phyloP scores from a whole-genome alignment of 495 filamentous ascomycete species.

The Hamigera avellanea region DNA sequence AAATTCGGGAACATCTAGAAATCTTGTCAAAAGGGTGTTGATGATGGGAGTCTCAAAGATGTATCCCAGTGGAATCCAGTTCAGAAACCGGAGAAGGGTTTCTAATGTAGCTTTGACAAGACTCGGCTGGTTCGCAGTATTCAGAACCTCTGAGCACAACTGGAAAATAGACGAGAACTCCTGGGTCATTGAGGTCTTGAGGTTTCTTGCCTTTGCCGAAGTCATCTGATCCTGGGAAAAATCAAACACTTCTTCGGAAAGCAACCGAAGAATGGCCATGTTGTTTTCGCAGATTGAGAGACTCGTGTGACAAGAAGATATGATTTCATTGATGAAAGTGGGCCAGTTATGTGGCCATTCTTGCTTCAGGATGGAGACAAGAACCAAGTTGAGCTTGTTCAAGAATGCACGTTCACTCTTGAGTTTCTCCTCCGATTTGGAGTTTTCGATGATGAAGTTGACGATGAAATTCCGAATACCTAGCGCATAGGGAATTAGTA shows the following conservation, averaged over 20 bases:
- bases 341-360: slow-evolving; percentile 99
- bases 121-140: slow-evolving; percentile 74
- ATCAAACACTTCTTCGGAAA: slow-evolving; percentile 98
- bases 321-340: slow-evolving; percentile 99
- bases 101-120: slow-evolving; percentile 90
- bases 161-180: slow-evolving; percentile 97
- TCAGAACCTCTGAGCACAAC: slow-evolving; percentile 87
- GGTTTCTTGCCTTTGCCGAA: slow-evolving; percentile 82
- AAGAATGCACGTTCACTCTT: slow-evolving; percentile 72
- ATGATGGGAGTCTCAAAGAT: slow-evolving; percentile 97
- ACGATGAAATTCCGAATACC: slow-evolving; percentile 99
- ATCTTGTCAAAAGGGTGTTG: slow-evolving; percentile 80
- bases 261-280: slow-evolving; percentile 91
- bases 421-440: slow-evolving; percentile 75
- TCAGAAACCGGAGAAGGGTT: slow-evolving; percentile 89
- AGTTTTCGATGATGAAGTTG: slow-evolving; percentile 90
- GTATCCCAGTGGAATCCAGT: slow-evolving; percentile 97
- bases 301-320: slow-evolving; percentile 85
- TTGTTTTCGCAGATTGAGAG: slow-evolving; percentile 99
- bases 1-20: slow-evolving; percentile 84
- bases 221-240: slow-evolving; percentile 99
- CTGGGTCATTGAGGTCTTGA: slow-evolving; percentile 96
- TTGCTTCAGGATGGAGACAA: slow-evolving; percentile 96
- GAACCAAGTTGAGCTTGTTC: slow-evolving; percentile 95
- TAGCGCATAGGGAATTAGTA: slow-evolving; percentile 22